phyloP scores from a whole-genome alignment of 2,329 filamentous ascomycete genomes.

The Niveomyces coronatus region DNA sequence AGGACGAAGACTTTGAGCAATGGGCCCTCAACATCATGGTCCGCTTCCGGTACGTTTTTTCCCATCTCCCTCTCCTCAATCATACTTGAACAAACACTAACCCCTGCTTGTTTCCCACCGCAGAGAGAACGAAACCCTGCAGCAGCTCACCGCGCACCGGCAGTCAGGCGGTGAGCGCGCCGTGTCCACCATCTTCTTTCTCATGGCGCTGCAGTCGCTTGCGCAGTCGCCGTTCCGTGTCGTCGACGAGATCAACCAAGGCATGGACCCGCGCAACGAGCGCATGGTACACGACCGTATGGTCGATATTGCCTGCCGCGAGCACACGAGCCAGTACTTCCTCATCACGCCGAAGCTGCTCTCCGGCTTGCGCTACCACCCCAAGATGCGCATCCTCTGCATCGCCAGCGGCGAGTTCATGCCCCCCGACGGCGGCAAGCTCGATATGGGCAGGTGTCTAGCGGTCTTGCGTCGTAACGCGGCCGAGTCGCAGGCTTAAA shows the following conservation, averaged over 20 bases:
- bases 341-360: slow-evolving; percentile 95
- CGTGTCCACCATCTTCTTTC: slow-evolving; percentile 96
- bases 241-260: slow-evolving; percentile 98
- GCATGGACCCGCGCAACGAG: slow-evolving; percentile 98
- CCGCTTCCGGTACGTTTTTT: slow-evolving; percentile 66
- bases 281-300: slow-evolving; percentile 96
- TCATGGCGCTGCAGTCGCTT: slow-evolving; percentile 93
- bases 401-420: slow-evolving; percentile 82
- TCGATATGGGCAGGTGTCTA: slow-evolving; percentile 40
- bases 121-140: slow-evolving; percentile 71
- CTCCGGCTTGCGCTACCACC: slow-evolving; percentile 73
- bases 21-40: slow-evolving; percentile 94
- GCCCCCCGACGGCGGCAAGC: slow-evolving; percentile 40
- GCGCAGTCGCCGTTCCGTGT: slow-evolving; percentile 94
- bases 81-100: slow-evolving; percentile 7
- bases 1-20: slow-evolving; percentile 84
- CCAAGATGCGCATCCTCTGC: slow-evolving; percentile 85
- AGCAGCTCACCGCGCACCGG: slow-evolving; percentile 78
- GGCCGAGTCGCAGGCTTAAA: not conserved
- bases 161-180: slow-evolving; percentile 95
- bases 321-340: slow-evolving; percentile 80
- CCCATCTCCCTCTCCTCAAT: not conserved
- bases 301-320: slow-evolving; percentile 90
- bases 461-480: slow-evolving; percentile 30
- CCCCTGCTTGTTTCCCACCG: not conserved